Percentiles rank a stretch among this genome's conserved stretches.
Evolutionary conservation across 2,329 filamentous ascomycete genomes (phyloP).

Genomic region (Fusarium sp.): DNA sequence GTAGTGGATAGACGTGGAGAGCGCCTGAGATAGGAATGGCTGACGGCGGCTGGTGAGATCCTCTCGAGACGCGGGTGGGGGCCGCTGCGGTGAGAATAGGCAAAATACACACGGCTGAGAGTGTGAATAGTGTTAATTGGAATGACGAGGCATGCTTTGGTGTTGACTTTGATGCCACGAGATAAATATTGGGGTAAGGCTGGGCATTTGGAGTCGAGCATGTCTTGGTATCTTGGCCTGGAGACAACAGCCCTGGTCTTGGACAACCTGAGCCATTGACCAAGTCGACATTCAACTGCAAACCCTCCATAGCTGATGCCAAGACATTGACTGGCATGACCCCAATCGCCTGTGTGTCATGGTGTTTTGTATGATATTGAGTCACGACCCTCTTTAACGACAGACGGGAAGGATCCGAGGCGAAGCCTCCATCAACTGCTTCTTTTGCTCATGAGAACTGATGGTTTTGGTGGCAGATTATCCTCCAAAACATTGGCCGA

Average conservation of each 20-base stretch:
- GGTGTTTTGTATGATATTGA: slow-evolving; percentile 1
- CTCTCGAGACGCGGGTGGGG: slow-evolving; percentile 18
- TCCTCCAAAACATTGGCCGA: not conserved
- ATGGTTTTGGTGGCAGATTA: not conserved
- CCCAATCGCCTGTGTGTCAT: not conserved
- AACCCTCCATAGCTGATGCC: not conserved
- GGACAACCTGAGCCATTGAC: not conserved
- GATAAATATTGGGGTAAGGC: slow-evolving; percentile 1
- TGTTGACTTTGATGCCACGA: not conserved
- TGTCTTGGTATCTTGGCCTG: not conserved
- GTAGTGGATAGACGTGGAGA: not conserved
- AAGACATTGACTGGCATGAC: slow-evolving; percentile 1
- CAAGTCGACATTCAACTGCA: not conserved
- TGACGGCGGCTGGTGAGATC: not conserved
- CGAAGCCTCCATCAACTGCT: not conserved
- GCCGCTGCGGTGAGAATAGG: slow-evolving; percentile 9
- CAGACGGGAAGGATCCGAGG: not conserved
- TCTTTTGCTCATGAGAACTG: not conserved
- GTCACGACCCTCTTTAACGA: not conserved
- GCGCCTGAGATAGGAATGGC: not conserved
- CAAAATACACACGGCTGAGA: slow-evolving; percentile 13
- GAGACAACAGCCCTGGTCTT: not conserved
- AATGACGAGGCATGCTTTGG: slow-evolving; percentile 23
- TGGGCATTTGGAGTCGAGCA: not conserved
- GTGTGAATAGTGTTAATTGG: slow-evolving; percentile 10